A percentile compares a stretch with the other conserved stretches of the same genome.
Conservation (phyloP, 345 rosid genomes). For the Leavenworthia alabamica region DNA sequence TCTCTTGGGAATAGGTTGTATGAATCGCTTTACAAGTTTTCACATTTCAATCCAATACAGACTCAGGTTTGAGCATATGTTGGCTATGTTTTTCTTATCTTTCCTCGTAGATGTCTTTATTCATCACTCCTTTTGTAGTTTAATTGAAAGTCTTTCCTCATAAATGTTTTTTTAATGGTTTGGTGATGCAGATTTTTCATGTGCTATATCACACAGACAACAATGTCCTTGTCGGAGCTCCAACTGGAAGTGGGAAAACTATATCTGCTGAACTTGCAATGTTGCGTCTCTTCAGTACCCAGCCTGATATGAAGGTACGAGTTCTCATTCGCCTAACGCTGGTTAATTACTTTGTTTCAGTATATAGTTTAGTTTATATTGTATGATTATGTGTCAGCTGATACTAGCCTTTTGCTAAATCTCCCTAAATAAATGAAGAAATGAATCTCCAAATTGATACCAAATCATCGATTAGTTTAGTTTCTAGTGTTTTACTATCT, state of each 20-base stretch:
- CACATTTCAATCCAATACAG: conserved; percentile 98
- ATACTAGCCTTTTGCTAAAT: not conserved
- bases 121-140: conserved; percentile 6
- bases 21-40: conserved; percentile 77
- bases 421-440: not conserved
- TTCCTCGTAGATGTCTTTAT: not conserved
- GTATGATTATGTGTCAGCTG: not conserved
- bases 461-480: not conserved
- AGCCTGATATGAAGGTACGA: conserved; percentile 92
- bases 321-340: not conserved
- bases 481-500: conserved; percentile 1
- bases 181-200: conserved; percentile 68
- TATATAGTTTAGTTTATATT: not conserved
- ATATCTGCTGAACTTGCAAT: conserved; percentile 98
- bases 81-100: conserved; percentile 13
- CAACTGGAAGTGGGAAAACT: conserved; percentile 98
- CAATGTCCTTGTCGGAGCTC: conserved; percentile 93
- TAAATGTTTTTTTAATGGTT: conserved; percentile 4
- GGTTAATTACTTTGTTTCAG: not conserved
- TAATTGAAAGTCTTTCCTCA: not conserved
- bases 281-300: conserved; percentile 84
- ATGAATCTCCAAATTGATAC: not conserved
- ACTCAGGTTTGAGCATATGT: conserved; percentile 61
- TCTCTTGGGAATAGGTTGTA: conserved; percentile 61
- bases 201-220: conserved; percentile 82